Evolutionary conservation across 257 asterid species (phyloP), one percentile per base, ranked within the genome.

Genomic region (Solanum paucissectum): DNA sequence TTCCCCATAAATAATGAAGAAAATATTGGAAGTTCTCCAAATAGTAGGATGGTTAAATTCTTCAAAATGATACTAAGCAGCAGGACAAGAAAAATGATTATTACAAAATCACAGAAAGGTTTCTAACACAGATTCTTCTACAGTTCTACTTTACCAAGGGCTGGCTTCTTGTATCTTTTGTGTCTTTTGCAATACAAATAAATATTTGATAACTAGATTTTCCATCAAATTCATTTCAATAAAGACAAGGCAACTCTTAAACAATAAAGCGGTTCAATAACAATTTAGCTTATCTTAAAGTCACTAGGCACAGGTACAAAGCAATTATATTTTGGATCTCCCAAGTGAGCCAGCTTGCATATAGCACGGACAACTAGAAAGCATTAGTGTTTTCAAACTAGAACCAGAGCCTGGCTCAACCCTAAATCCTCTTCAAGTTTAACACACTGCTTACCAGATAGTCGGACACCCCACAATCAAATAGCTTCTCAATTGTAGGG

Each of bases 391-490:
- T 81, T 49, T 49, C 85, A 81, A 81, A 9, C 68, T 49, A 81
- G 69, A 46, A 81, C 85, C 40, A 81, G 69, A 29, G 42, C 68
- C 12, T 81, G 44, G 29, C 44, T 81, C 6, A 25, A 81, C 27
- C 68, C 25, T 9, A 46, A 18, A 6, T 49, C 66, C 85, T 81
- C n/a, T 29, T 29, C 69, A 32, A 20, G 27, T 20, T 81, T 44
- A 72, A 49, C 84, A 86, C 52, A 86, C 36, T 82, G 86, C 94
- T 21, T 86, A 97, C 99, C 98, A 95, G 93, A 89, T 97, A 97
- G 91, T 97, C 99, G 88, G 98, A 92, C 62, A 97, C 91, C 73
- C 98, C 99, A 88, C 92, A 93, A 90, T 97, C 99, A 64, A 92
- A 97, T 88, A 96, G 91, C 92, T 93, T 93, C 89, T 94, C 98